Conservation (phyloP, 129 eudicot species). For the Escallonia rubra region DNA sequence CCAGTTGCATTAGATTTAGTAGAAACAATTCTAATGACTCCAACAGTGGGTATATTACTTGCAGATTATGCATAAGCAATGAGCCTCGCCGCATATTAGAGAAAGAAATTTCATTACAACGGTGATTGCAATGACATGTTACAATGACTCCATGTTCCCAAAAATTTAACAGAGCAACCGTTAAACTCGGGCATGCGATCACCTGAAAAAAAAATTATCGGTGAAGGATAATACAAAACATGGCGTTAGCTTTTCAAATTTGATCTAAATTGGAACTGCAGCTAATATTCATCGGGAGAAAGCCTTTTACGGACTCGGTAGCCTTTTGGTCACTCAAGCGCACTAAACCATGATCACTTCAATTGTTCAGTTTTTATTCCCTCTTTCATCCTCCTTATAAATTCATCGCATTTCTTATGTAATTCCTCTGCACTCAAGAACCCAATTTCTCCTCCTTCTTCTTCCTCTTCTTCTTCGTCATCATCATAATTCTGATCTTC, state of each 20-base stretch:
- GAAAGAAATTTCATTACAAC: too few species aligned
- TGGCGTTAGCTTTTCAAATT: background rate
- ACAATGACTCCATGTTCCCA: too few species aligned
- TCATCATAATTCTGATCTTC: conserved; percentile 3
- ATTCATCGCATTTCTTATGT: conserved; percentile 45
- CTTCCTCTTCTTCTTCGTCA: conserved; percentile 25
- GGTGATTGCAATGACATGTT: too few species aligned
- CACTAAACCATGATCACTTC: background rate
- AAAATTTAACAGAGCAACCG: too few species aligned
- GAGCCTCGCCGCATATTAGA: too few species aligned
- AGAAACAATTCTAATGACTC: too few species aligned
- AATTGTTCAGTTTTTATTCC: conserved; percentile 14
- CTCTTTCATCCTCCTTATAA: conserved; percentile 40
- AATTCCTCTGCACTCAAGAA: conserved; percentile 32
- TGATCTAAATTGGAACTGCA: background rate
- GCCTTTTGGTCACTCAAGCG: background rate
- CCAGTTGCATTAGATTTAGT: too few species aligned
- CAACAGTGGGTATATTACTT: too few species aligned
- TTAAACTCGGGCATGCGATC: background rate
- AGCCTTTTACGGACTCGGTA: background rate
- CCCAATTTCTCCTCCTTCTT: conserved; percentile 21
- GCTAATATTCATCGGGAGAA: too few species aligned
- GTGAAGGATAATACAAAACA: background rate
- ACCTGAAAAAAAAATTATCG: background rate
- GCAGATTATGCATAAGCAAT: too few species aligned